Evolutionary conservation across 2,329 filamentous ascomycete genomes (phyloP).

Genomic region (Coniochaeta hoffmannii): DNA sequence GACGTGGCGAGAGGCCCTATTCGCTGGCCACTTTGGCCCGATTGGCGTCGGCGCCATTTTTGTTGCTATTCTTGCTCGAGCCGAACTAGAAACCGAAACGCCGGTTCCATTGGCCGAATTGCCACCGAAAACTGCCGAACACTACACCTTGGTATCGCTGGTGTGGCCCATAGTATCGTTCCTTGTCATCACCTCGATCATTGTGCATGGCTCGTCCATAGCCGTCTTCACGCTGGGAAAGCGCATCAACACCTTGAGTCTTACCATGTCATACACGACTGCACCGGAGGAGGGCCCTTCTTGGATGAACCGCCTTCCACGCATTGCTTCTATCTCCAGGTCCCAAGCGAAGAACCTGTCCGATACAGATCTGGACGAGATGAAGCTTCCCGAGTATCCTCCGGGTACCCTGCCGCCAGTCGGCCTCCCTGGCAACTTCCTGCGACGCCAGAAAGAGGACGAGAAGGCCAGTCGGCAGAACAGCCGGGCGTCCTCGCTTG

Average conservation of each 20-base stretch:
- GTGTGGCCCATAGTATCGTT: slow-evolving; percentile 97
- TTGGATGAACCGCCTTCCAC: slow-evolving; percentile 91
- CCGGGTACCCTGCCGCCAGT: slow-evolving; percentile 66
- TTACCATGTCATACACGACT: slow-evolving; percentile 94
- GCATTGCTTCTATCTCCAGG: slow-evolving; percentile 59
- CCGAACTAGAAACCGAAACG: slow-evolving; percentile 73
- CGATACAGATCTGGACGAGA: slow-evolving; percentile 61
- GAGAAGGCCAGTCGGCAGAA: slow-evolving; percentile 49
- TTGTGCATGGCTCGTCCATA: slow-evolving; percentile 96
- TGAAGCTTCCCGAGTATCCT: slow-evolving; percentile 52
- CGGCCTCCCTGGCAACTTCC: slow-evolving; percentile 65
- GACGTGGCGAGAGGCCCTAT: slow-evolving; percentile 94
- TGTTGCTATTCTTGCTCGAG: slow-evolving; percentile 82
- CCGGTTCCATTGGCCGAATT: slow-evolving; percentile 65
- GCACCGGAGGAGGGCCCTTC: slow-evolving; percentile 80
- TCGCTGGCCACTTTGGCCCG: slow-evolving; percentile 94
- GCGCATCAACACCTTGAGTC: slow-evolving; percentile 90
- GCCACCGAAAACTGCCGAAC: slow-evolving; percentile 44
- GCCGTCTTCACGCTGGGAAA: slow-evolving; percentile 97
- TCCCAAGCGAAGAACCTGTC: slow-evolving; percentile 84
- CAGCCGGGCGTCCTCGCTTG: slow-evolving; percentile 54
- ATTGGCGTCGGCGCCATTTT: slow-evolving; percentile 98
- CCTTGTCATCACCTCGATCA: slow-evolving; percentile 85
- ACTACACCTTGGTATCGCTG: slow-evolving; percentile 67
- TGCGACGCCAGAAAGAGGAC: slow-evolving; percentile 69